phyloP scores from a whole-genome alignment of 176 grass and related monocot genomes.

The Echinochloa phyllopogon region DNA sequence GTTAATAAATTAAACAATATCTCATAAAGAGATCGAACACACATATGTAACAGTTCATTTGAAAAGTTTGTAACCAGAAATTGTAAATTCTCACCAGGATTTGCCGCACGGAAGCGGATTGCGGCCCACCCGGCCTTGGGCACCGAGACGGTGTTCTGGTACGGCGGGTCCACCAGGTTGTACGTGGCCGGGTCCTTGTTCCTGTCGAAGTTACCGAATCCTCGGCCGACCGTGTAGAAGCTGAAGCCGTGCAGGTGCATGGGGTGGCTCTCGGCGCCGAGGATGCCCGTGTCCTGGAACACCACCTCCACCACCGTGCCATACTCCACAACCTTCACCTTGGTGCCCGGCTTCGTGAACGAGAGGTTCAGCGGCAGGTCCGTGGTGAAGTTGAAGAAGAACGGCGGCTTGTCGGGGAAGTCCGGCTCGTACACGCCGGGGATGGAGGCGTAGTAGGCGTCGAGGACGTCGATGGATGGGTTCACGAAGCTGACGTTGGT shows the following conservation, averaged over 20 bases:
- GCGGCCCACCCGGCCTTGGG: constrained; percentile 43
- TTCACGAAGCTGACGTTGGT: constrained; percentile 53
- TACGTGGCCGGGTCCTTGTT: constrained; percentile 24
- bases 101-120: constrained; percentile 42
- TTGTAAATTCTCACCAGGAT: constrained; percentile 31
- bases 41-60: not conserved
- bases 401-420: constrained; percentile 60
- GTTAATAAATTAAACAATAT: not conserved
- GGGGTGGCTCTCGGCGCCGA: constrained; percentile 44
- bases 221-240: constrained; percentile 48
- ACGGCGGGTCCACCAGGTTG: constrained; percentile 46
- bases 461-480: constrained; percentile 42
- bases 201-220: constrained; percentile 31
- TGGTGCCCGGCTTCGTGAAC: constrained; percentile 48
- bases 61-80: not conserved
- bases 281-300: constrained; percentile 39
- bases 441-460: constrained; percentile 32
- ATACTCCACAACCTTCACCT: constrained; percentile 76
- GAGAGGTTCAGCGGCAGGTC: not conserved
- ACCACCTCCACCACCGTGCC: constrained; percentile 53
- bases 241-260: constrained; percentile 49
- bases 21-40: not conserved
- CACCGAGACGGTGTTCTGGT: constrained; percentile 40
- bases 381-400: constrained; percentile 53
- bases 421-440: constrained; percentile 32